Evolutionary conservation across 306 rosid species (phyloP).

Genomic region (Rosa rugosa): DNA sequence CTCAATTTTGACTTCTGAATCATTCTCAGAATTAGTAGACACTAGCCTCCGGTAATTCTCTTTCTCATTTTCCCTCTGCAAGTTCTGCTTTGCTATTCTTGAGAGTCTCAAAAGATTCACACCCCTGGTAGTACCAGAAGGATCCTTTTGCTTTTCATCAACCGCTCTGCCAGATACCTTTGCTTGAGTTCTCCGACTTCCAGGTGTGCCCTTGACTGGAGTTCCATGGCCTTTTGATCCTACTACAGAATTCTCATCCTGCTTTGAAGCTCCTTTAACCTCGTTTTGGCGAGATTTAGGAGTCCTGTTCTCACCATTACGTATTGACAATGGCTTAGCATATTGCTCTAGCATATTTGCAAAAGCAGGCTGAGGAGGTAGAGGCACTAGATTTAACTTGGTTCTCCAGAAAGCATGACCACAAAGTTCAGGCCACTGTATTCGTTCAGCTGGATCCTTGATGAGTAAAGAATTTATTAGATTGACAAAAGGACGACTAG

Average conservation of each 20-base stretch:
- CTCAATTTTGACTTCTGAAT: slow-evolving; percentile 91
- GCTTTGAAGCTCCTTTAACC: slow-evolving; percentile 58
- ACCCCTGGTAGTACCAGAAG: slow-evolving; percentile 55
- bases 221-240: slow-evolving; percentile 64
- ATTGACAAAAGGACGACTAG: slow-evolving; percentile 88
- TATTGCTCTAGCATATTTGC: slow-evolving; percentile 66
- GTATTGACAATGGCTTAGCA: slow-evolving; percentile 70
- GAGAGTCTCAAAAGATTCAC: slow-evolving; percentile 89
- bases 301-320: slow-evolving; percentile 79
- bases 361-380: slow-evolving; percentile 95
- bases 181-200: slow-evolving; percentile 58
- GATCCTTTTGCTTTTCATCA: slow-evolving; percentile 65
- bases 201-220: slow-evolving; percentile 71
- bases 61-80: slow-evolving; percentile 94
- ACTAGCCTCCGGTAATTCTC: slow-evolving; percentile 90
- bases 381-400: slow-evolving; percentile 51
- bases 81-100: slow-evolving; percentile 82
- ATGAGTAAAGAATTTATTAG: slow-evolving; percentile 79
- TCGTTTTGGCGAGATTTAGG: slow-evolving; percentile 77
- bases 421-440: slow-evolving; percentile 90
- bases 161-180: slow-evolving; percentile 66
- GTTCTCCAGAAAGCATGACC: slow-evolving; percentile 89
- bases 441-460: slow-evolving; percentile 95
- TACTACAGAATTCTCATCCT: slow-evolving; percentile 65
- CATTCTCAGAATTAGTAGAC: slow-evolving; percentile 64